phyloP scores from a whole-genome alignment of 148 eudicot species.

The Gaultheria prostrata region DNA sequence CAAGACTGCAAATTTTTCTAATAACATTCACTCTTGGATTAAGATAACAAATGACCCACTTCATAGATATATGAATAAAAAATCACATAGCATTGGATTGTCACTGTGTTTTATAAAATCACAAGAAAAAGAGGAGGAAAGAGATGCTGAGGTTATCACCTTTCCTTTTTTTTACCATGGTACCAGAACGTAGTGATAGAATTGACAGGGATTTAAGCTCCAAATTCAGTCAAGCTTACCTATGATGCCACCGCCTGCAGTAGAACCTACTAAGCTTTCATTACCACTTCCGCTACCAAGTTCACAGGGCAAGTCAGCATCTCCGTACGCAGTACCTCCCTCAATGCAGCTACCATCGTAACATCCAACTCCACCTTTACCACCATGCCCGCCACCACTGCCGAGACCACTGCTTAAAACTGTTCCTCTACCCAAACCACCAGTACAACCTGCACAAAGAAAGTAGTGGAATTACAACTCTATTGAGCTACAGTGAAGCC shows the following conservation, averaged over 20 bases:
- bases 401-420: constrained; percentile 65
- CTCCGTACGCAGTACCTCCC: constrained; percentile 86
- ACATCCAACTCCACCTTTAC: constrained; percentile 81
- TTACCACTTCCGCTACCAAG: constrained; percentile 99
- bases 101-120: background rate
- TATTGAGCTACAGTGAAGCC: background rate
- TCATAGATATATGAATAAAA: background rate
- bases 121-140: background rate
- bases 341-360: constrained; percentile 58
- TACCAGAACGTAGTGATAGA: background rate
- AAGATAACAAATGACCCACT: background rate
- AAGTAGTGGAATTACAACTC: background rate
- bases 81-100: background rate
- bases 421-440: constrained; percentile 74
- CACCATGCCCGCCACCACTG: constrained; percentile 97
- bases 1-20: background rate
- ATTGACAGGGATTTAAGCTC: background rate
- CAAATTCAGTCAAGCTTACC: constrained; percentile 40
- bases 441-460: constrained; percentile 73
- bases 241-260: constrained; percentile 88
- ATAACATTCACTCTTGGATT: background rate
- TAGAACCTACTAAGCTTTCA: constrained; percentile 65
- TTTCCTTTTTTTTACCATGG: background rate
- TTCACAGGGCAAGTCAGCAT: constrained; percentile 80
- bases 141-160: background rate